Evolutionary conservation across 176 grass and related monocot species (phyloP).

Genomic region (Oryza australiensis): DNA sequence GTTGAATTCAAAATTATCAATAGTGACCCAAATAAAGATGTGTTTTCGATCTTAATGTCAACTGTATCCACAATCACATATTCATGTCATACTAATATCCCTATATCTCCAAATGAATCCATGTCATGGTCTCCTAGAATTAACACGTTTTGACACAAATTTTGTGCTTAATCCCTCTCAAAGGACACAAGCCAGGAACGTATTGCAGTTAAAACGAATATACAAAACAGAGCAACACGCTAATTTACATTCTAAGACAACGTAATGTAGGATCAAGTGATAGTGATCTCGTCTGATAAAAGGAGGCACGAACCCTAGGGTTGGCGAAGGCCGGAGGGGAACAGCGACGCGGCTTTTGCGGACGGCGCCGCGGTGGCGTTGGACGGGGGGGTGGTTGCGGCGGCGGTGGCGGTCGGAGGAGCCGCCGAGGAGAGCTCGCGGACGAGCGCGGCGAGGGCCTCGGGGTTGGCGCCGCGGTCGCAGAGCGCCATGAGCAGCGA

Average conservation of each 20-base stretch:
- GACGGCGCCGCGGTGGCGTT: background rate
- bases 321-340: constrained; percentile 43
- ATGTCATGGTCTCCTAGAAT: background rate
- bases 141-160: background rate
- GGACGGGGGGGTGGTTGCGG: background rate
- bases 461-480: constrained; percentile 74
- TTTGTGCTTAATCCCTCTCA: background rate
- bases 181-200: background rate
- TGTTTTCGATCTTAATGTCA: background rate
- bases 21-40: background rate
- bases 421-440: constrained; percentile 62
- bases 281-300: background rate
- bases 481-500: constrained; percentile 87
- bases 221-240: background rate
- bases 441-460: constrained; percentile 80
- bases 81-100: background rate
- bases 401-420: background rate
- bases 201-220: background rate
- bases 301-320: constrained; percentile 45
- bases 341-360: constrained; percentile 23
- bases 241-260: background rate
- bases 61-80: background rate
- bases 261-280: background rate
- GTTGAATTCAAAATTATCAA: background rate
- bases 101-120: too few species aligned